Percentiles rank a stretch among this genome's conserved stretches.
phyloP scores from a whole-genome alignment of 331 rosid species.

The Pyracantha coccinea region DNA sequence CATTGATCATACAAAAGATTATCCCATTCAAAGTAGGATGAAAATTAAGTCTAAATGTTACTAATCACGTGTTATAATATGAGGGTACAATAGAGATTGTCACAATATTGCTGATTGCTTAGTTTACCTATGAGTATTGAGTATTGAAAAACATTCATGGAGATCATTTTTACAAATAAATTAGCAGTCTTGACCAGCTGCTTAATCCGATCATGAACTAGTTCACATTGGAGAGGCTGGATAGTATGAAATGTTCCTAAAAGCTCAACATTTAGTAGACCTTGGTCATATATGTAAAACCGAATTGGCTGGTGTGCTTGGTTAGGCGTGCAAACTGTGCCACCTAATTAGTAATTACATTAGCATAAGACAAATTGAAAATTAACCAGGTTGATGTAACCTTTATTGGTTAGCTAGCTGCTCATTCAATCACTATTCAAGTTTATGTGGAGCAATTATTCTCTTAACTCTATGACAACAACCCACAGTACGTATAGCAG shows the following conservation, averaged over 20 bases:
- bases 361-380: constrained; percentile 31
- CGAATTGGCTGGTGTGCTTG: not conserved
- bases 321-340: constrained; percentile 19
- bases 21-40: no score
- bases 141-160: not conserved
- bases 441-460: constrained; percentile 17
- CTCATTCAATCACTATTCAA: not conserved
- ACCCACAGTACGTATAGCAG: not conserved
- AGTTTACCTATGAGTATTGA: no score
- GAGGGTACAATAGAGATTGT: no score
- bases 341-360: constrained; percentile 23
- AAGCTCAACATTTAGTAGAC: no score
- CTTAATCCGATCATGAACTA: not conserved
- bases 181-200: not conserved
- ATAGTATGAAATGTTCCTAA: no score
- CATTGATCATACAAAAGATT: no score
- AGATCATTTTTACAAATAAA: not conserved
- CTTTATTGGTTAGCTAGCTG: constrained; percentile 11
- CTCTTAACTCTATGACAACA: not conserved
- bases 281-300: not conserved
- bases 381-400: constrained; percentile 19
- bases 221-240: not conserved
- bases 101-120: no score
- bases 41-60: no score
- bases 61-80: not conserved